Evolutionary conservation across 2,329 filamentous ascomycete species (phyloP).

Genomic region (Stagonosporopsis vannaccii): DNA sequence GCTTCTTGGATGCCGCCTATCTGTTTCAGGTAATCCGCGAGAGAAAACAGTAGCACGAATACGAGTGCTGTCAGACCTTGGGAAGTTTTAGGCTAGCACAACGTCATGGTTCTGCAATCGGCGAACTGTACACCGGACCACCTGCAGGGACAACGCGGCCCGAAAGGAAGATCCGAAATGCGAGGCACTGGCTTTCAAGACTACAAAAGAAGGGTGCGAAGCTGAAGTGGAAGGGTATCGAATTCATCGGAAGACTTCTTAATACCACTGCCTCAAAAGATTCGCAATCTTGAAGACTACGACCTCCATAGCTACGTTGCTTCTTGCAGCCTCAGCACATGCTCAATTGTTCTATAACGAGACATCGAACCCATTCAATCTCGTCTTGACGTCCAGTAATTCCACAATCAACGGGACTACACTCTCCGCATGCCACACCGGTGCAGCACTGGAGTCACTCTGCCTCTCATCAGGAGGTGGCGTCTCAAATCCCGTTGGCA

Average conservation of each 20-base stretch:
- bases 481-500: slow-evolving; percentile 27
- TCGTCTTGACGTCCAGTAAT: slow-evolving; percentile 51
- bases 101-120: slow-evolving; percentile 20
- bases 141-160: slow-evolving; percentile 7
- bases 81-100: slow-evolving; percentile 3
- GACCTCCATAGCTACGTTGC: slow-evolving; percentile 24
- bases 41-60: slow-evolving; percentile 3
- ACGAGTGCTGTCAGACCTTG: slow-evolving; percentile 13
- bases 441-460: slow-evolving; percentile 58
- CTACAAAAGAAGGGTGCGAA: neutral
- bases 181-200: neutral
- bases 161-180: neutral
- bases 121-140: slow-evolving; percentile 13
- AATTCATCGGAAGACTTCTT: neutral
- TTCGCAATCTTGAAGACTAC: slow-evolving; percentile 29
- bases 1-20: neutral
- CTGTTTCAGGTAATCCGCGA: neutral
- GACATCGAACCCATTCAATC: slow-evolving; percentile 54
- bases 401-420: slow-evolving; percentile 47
- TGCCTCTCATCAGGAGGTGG: slow-evolving; percentile 45
- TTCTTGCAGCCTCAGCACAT: slow-evolving; percentile 33
- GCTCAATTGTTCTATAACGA: slow-evolving; percentile 46
- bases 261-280: slow-evolving; percentile 5
- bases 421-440: slow-evolving; percentile 56
- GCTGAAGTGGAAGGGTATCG: neutral